These are phyloP conservation scores for Cadophora sp. DNA, from an alignment of 2,329 filamentous ascomycete species.

Conservation along the genomic window DNA sequence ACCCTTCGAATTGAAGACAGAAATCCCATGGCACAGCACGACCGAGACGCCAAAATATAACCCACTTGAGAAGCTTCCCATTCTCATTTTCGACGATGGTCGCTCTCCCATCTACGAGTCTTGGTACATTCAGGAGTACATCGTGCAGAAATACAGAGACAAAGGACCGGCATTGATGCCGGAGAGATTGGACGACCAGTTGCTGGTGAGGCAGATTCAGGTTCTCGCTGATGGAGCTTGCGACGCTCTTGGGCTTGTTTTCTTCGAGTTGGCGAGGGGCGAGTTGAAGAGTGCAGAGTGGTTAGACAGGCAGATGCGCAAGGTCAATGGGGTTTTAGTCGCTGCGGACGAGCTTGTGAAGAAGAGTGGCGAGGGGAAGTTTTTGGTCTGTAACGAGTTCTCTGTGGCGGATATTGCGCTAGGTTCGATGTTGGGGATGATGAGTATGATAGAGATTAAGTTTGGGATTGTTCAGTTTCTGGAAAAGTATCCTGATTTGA, in stretches of 20 bases:
- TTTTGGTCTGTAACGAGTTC: constrained; percentile 26
- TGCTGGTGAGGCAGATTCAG: constrained; percentile 26
- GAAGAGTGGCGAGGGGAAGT: constrained; percentile 17
- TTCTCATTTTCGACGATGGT: constrained; percentile 31
- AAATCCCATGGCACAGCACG: constrained; percentile 27
- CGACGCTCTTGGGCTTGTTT: constrained; percentile 25
- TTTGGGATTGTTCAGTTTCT: constrained; percentile 26
- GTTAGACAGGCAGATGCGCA: constrained; percentile 26
- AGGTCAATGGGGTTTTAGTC: constrained; percentile 24
- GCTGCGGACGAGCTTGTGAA: constrained; percentile 23
- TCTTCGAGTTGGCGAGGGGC: constrained; percentile 26
- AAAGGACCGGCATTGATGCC: constrained; percentile 27
- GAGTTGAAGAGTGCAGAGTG: constrained; percentile 26
- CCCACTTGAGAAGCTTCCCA: constrained; percentile 29
- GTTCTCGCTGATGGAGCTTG: constrained; percentile 30
- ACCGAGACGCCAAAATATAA: constrained; percentile 32
- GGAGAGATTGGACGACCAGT: constrained; percentile 21
- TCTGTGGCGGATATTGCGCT: constrained; percentile 29
- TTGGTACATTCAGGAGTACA: constrained; percentile 32
- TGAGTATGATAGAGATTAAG: constrained; percentile 31
- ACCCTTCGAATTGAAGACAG: constrained; percentile 23
- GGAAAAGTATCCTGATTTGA: constrained; percentile 25
- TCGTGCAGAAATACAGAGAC: constrained; percentile 27
- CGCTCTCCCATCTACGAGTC: constrained; percentile 28
- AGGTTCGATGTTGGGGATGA: constrained; percentile 24